Conservation (phyloP, 2,329 filamentous ascomycete genomes). For the Paecilomyces variotii region DNA sequence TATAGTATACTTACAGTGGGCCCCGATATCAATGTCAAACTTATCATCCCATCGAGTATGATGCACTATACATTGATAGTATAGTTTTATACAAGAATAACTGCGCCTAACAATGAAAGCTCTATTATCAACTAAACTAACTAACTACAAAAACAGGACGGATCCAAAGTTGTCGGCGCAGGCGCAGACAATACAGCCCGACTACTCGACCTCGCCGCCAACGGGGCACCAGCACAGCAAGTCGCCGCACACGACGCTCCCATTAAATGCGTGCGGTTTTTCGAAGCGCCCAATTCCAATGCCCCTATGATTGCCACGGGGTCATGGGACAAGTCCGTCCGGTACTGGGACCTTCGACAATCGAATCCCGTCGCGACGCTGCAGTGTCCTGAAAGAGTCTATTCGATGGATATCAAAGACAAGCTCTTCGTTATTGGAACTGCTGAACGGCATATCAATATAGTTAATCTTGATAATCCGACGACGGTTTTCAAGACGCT, state of each 20-base stretch:
- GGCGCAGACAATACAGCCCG: constrained; percentile 75
- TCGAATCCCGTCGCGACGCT: constrained; percentile 18
- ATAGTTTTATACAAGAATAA: neutral
- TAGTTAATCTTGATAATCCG: constrained; percentile 72
- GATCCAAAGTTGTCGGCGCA: constrained; percentile 65
- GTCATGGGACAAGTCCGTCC: constrained; percentile 36
- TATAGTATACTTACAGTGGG: no score
- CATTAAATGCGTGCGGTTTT: constrained; percentile 54
- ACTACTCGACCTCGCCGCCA: constrained; percentile 59
- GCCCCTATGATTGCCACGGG: constrained; percentile 72
- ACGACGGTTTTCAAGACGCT: constrained; percentile 77
- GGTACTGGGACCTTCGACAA: constrained; percentile 35
- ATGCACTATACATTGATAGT: no score
- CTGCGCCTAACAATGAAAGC: neutral
- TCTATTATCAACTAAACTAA: neutral
- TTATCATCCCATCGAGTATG: no score
- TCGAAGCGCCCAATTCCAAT: constrained; percentile 59
- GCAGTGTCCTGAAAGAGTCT: constrained; percentile 38
- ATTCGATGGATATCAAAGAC: constrained; percentile 71
- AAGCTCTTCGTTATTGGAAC: constrained; percentile 74
- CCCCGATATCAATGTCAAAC: no score
- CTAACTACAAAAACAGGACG: constrained; percentile 50
- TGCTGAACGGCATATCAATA: constrained; percentile 78
- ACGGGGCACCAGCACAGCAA: constrained; percentile 46
- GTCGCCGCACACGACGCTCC: constrained; percentile 71